Conservation (phyloP, 2,329 filamentous ascomycete species). For the Botrytis byssoidea region DNA sequence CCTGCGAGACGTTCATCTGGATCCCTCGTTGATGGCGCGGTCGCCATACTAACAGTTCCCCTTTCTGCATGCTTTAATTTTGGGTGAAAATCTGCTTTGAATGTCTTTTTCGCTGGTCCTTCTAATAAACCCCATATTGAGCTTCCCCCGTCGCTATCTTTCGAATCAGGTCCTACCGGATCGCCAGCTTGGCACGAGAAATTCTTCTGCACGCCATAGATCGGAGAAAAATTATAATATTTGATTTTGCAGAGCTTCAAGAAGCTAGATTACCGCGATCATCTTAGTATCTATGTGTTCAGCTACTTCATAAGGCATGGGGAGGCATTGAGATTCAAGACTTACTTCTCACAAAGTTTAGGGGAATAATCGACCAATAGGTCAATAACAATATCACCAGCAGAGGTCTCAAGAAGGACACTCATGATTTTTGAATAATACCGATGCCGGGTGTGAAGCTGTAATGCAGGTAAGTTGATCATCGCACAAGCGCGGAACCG, state of each 20-base stretch:
- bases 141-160: conserved; percentile 85
- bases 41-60: conserved; percentile 98
- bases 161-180: conserved; percentile 80
- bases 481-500: conserved; percentile 14
- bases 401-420: conserved; percentile 87
- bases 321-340: conserved; percentile 31
- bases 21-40: conserved; percentile 70
- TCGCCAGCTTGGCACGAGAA: conserved; percentile 98
- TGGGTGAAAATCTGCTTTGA: conserved; percentile 78
- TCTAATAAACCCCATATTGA: conserved; percentile 88
- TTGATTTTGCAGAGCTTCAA: conserved; percentile 98
- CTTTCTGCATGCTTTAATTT: conserved; percentile 86
- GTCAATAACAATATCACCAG: conserved; percentile 93
- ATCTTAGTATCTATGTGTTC: conserved; percentile 55
- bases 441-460: conserved; percentile 5
- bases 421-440: conserved; percentile 62
- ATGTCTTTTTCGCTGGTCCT: conserved; percentile 69
- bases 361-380: conserved; percentile 85
- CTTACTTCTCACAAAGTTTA: conserved; percentile 92
- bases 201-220: conserved; percentile 89
- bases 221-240: conserved; percentile 96
- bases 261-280: conserved; percentile 62
- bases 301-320: conserved; percentile 43
- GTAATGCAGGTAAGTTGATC: conserved; percentile 10
- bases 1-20: conserved; percentile 79